These are phyloP conservation scores for Knufia fluminis DNA, from an alignment of 2,329 filamentous ascomycete genomes.

Conservation along the genomic window DNA sequence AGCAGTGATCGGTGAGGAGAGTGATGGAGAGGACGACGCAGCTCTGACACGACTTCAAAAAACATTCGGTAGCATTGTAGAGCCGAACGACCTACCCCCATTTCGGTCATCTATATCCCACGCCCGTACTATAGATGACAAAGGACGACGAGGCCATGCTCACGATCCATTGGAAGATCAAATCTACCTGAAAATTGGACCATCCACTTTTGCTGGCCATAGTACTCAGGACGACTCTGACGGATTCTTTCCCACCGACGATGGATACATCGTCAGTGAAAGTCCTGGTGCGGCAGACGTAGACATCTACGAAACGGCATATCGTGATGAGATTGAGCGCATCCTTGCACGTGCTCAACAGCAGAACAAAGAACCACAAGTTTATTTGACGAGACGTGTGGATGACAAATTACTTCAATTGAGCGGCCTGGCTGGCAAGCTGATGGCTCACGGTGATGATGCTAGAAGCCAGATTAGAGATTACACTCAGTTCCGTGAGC, in stretches of 20 bases:
- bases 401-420: conserved; percentile 31
- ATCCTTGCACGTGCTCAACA: conserved; percentile 46
- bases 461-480: conserved; percentile 21
- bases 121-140: conserved; percentile 17
- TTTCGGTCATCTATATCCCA: conserved; percentile 18
- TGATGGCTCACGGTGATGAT: conserved; percentile 23
- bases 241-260: conserved; percentile 19
- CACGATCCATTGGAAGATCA: conserved; percentile 57
- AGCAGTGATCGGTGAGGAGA: conserved; percentile 1
- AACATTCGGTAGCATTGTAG: background rate
- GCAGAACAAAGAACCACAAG: conserved; percentile 38
- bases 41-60: background rate
- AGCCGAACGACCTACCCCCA: conserved; percentile 14
- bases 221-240: conserved; percentile 40
- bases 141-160: conserved; percentile 45
- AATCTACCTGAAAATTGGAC: conserved; percentile 68
- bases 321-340: conserved; percentile 68
- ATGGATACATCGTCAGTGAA: conserved; percentile 57
- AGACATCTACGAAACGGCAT: conserved; percentile 81
- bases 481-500: conserved; percentile 21
- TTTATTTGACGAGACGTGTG: conserved; percentile 49
- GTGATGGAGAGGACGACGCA: conserved; percentile 12
- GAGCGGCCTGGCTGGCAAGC: conserved; percentile 22
- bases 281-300: conserved; percentile 77
- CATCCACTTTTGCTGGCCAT: conserved; percentile 36